Conservation (phyloP, 495 filamentous ascomycete species). For the Chaetomium fimeti region DNA sequence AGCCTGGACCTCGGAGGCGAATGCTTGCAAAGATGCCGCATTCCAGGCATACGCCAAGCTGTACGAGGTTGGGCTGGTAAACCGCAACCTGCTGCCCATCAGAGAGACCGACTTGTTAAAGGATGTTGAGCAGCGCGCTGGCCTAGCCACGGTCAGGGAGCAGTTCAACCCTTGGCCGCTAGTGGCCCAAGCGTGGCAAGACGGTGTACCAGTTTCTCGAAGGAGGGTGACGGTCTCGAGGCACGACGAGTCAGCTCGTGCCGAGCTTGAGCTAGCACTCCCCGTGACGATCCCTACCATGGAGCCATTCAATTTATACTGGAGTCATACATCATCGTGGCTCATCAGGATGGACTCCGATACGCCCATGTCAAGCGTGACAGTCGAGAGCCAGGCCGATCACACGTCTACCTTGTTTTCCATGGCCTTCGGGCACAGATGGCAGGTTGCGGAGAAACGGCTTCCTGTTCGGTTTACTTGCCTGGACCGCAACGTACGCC, state of each 20-base stretch:
- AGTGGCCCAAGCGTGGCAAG: conserved; percentile 56
- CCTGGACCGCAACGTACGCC: conserved; percentile 20
- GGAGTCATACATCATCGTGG: conserved; percentile 48
- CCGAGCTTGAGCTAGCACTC: conserved; percentile 48
- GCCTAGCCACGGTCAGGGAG: conserved; percentile 53
- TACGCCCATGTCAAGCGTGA: conserved; percentile 19
- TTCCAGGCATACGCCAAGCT: conserved; percentile 77
- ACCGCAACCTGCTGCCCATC: conserved; percentile 73
- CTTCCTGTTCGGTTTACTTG: conserved; percentile 42
- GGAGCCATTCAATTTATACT: conserved; percentile 48
- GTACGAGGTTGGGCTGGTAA: conserved; percentile 67
- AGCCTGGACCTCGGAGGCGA: conserved; percentile 69
- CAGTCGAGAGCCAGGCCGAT: conserved; percentile 32
- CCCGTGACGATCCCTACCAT: conserved; percentile 47
- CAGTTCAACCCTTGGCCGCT: conserved; percentile 66
- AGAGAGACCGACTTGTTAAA: conserved; percentile 38
- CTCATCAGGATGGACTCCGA: conserved; percentile 39
- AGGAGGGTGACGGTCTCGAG: conserved; percentile 36
- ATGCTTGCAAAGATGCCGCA: conserved; percentile 77
- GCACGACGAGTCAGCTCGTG: conserved; percentile 30
- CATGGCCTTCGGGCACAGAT: conserved; percentile 49
- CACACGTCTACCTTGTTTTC: conserved; percentile 51
- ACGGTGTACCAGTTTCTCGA: conserved; percentile 29
- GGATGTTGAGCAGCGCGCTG: conserved; percentile 46
- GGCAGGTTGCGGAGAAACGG: conserved; percentile 35